Conservation (phyloP, 2,329 filamentous ascomycete genomes). For the Colletotrichum euphorbiae region DNA sequence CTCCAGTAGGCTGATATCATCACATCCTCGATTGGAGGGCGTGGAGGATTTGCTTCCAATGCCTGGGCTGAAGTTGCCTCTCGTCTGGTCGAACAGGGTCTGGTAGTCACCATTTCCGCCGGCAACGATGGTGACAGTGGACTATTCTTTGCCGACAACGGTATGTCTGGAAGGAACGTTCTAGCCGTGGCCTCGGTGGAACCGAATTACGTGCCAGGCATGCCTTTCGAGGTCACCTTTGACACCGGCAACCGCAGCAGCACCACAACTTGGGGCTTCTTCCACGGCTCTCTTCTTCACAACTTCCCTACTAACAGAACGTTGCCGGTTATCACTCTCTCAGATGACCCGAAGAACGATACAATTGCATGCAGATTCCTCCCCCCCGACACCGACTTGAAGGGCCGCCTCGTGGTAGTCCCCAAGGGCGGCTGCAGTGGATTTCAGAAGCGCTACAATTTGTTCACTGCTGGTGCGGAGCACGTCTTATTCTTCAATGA, state of each 20-base stretch:
- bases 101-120: slow-evolving; percentile 54
- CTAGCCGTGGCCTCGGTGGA: slow-evolving; percentile 57
- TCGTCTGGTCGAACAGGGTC: slow-evolving; percentile 54
- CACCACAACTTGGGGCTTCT: slow-evolving; percentile 31
- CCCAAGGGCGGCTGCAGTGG: slow-evolving; percentile 22
- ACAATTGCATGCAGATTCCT: slow-evolving; percentile 55
- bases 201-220: slow-evolving; percentile 35
- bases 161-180: slow-evolving; percentile 54
- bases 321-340: slow-evolving; percentile 44
- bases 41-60: slow-evolving; percentile 44
- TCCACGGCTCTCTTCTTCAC: slow-evolving; percentile 9
- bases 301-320: slow-evolving; percentile 32
- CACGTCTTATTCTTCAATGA: slow-evolving; percentile 56
- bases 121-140: slow-evolving; percentile 57
- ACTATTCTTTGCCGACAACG: slow-evolving; percentile 53
- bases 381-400: slow-evolving; percentile 52
- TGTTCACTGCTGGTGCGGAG: slow-evolving; percentile 53
- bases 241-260: background rate
- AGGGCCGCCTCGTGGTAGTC: slow-evolving; percentile 55
- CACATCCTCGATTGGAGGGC: slow-evolving; percentile 48
- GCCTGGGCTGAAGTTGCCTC: slow-evolving; percentile 51
- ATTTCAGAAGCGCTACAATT: slow-evolving; percentile 50
- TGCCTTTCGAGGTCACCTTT: slow-evolving; percentile 34
- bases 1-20: slow-evolving; percentile 46
- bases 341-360: slow-evolving; percentile 40